Base-by-base conservation (phyloP, 148 eudicot genomes). In the Silene latifolia region DNA sequence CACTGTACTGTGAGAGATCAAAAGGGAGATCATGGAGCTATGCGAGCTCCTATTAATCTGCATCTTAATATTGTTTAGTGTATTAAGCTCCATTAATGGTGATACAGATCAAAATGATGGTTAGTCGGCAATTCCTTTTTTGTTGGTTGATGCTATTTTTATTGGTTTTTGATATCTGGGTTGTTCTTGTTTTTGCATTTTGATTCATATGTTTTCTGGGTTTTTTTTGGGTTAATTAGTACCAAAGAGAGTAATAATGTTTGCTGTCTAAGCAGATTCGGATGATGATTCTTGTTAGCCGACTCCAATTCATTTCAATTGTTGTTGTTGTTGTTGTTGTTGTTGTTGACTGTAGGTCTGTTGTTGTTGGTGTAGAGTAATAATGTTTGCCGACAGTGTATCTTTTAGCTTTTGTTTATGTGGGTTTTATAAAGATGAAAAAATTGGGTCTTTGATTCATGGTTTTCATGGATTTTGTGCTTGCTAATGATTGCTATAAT, bases 51-150 rank as follows among this genome's bases (percentile, higher is more conserved):
- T 89, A 23, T 63, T 89, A 21, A 61, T 88, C 83, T 59, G 74
- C 82, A 83, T 88, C 82, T 77, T 91, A 59, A 20, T 80, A 27
- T 71, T 58, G 53, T 51, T 51, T 51, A 68, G 74, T 13, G 73
- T 84, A 29, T 39, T 39, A 39, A 69, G 74, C 88, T 85, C 35
- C 71, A 67, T 79, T 71, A 80, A 81, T 83, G 93, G 77, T 27
- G 87, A 76, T 44, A 92, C 97, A 84, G 86, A 92, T 92, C 88
- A 80, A 85, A 61, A 76, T 10, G 92, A 92, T 79, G 89, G 92
- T 89, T 18, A 72, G 88, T 76, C 11, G 24, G 5, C 19, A 20
- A 13, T 54, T 15, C 19, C 27, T 39, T 35, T 35, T 35, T 35
- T 35, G 39, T 35, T 35, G 39, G 4, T 67, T 29, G 25, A 4